Conservation (phyloP, 768 basidiomycete species). For the Termitomyces sp. region DNA sequence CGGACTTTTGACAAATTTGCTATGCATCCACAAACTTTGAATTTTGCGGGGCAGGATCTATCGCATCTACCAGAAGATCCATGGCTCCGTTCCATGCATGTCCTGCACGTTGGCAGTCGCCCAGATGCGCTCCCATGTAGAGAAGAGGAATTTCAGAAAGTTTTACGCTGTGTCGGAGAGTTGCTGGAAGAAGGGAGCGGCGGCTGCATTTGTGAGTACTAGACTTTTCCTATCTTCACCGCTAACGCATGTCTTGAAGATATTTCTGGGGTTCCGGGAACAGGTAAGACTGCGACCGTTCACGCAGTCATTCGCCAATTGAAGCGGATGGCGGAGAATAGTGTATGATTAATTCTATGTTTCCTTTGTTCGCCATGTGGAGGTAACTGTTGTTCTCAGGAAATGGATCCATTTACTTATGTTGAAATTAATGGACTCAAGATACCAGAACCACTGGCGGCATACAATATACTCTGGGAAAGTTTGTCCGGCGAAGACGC, state of each 20-base stretch:
- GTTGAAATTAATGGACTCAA: constrained; percentile 97
- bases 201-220: constrained; percentile 84
- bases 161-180: constrained; percentile 74
- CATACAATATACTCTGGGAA: constrained; percentile 91
- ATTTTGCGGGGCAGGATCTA: constrained; percentile 31
- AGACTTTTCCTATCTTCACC: not conserved
- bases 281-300: constrained; percentile 97
- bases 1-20: constrained; percentile 19
- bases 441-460: constrained; percentile 88
- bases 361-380: not conserved
- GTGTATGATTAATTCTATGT: constrained; percentile 40
- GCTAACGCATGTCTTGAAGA: constrained; percentile 41
- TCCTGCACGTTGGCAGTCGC: constrained; percentile 88
- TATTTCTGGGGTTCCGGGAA: constrained; percentile 98
- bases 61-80: constrained; percentile 64
- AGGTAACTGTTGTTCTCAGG: constrained; percentile 38
- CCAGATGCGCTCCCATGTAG: constrained; percentile 89
- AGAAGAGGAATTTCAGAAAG: constrained; percentile 75
- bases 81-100: constrained; percentile 84
- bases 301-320: constrained; percentile 89
- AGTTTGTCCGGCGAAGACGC: constrained; percentile 79
- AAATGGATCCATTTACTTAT: constrained; percentile 91
- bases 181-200: constrained; percentile 90
- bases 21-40: constrained; percentile 18
- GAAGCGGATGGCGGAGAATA: constrained; percentile 79